A percentile compares a stretch with the other conserved stretches of the same genome.
Evolutionary conservation across 1,139 yeast genomes (phyloP).

Genomic region (Suhomyces guaymorum): DNA sequence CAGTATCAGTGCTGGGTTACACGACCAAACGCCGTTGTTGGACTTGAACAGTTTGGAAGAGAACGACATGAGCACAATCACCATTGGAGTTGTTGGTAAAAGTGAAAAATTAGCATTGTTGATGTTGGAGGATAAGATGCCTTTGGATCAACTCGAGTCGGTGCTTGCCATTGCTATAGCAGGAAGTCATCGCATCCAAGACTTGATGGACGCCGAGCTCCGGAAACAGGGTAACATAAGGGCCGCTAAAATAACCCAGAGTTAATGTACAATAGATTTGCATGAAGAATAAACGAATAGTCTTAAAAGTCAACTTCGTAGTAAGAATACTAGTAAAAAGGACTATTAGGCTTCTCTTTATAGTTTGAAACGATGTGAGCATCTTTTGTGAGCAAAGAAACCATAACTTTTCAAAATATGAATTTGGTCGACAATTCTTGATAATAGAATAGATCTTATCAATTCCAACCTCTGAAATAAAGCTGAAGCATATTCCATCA

Average conservation of each 20-base stretch:
- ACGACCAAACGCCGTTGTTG: constrained; percentile 71
- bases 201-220: constrained; percentile 82
- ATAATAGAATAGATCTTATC: not conserved
- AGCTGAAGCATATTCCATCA: too few relatives aligned
- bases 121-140: constrained; percentile 80
- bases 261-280: constrained; percentile 11
- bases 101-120: constrained; percentile 76
- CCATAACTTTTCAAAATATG: not conserved
- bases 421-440: not conserved
- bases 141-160: constrained; percentile 75
- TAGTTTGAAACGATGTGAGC: too few relatives aligned
- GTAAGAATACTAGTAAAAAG: constrained; percentile 21
- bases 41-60: constrained; percentile 87
- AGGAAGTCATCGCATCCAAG: constrained; percentile 83
- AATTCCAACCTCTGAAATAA: too few relatives aligned
- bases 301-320: not conserved
- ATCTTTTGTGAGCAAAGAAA: too few relatives aligned
- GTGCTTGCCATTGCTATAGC: constrained; percentile 83
- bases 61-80: constrained; percentile 73
- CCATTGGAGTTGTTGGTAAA: constrained; percentile 83
- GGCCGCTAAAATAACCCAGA: constrained; percentile 25
- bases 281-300: too few relatives aligned
- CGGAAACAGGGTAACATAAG: constrained; percentile 65
- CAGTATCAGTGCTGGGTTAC: constrained; percentile 77
- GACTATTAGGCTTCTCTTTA: not conserved